Evolutionary conservation across 176 grass and related monocot species (phyloP), one percentile per base, ranked within the genome.

Genomic region (Zizania latifolia): DNA sequence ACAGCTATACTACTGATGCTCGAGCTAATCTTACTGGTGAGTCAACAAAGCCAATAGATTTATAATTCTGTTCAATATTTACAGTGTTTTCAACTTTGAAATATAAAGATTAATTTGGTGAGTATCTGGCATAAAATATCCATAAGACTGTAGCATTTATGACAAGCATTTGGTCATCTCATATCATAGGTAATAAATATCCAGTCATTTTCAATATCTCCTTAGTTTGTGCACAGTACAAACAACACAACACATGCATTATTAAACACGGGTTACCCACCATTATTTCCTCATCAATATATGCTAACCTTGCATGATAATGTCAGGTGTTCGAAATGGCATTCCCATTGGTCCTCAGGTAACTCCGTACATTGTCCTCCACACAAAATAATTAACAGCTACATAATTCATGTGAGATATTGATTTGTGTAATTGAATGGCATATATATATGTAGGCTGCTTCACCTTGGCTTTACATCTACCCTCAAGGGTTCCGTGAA

Each of bases 261-360:
- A 17, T 45, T 1, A 45, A 45, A 45, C 4, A 45, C 14, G 15
- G 15, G 15, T 13, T 45, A 45, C 14, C 17, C 43, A 17, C 5
- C 43, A 45, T 45, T 17, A 3, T 16, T 54, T 13, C 35, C 0
- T n/a, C 56, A 0, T 65, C 17, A 24, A 21, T 45, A 75, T 65
- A 62, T 27, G 48, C 31, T 79, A 9, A 53, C 34, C 38, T 61
- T 12, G 16, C 61, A 45, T 1, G 6, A 22, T 71, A 70, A 4
- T 39, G 8, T 12, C 39, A 89, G 87, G 60, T 59, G 62, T 77
- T 57, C 77, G 77, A 15, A 89, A 85, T 34, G 87, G 87, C 29
- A 51, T 81, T 16, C 82, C 76, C 10, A 81, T 89, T 30, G 87
- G 87, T 34, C 87, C 81, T 44, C 45, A 46, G 87, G 87, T 89